Evolutionary conservation across 1,284 basidiomycete species (phyloP).

Genomic region (Microbotryomycetes sp.): DNA sequence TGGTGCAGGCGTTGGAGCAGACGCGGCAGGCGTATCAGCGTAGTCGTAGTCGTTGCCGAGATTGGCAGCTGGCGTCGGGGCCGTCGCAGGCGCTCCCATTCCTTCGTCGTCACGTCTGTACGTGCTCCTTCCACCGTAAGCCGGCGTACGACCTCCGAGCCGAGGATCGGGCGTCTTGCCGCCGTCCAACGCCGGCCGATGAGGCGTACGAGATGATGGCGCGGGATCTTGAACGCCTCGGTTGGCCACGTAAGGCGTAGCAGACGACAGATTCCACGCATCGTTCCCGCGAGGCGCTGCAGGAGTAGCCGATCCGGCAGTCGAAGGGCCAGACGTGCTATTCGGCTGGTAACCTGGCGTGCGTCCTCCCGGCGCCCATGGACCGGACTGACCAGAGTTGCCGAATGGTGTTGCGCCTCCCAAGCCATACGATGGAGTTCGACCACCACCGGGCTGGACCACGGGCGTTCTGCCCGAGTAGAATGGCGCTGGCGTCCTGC

Average conservation of each 20-base stretch:
- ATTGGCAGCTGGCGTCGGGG: slow-evolving; percentile 19
- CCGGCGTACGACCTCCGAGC: slow-evolving; percentile 41
- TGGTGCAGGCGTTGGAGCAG: slow-evolving; percentile 14
- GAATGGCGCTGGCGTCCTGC: slow-evolving; percentile 29
- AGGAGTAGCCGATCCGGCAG: background rate
- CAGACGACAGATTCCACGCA: slow-evolving; percentile 24
- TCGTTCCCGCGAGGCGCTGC: slow-evolving; percentile 1
- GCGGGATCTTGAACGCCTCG: slow-evolving; percentile 6
- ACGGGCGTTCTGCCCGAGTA: background rate
- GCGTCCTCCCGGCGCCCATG: slow-evolving; percentile 26
- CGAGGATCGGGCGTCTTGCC: slow-evolving; percentile 17
- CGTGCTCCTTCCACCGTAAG: slow-evolving; percentile 28
- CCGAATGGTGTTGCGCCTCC: slow-evolving; percentile 13
- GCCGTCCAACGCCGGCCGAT: slow-evolving; percentile 10
- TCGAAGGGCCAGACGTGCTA: slow-evolving; percentile 15
- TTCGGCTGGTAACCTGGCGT: background rate
- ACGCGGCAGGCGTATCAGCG: slow-evolving; percentile 18
- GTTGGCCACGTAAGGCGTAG: background rate
- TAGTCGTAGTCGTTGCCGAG: slow-evolving; percentile 20
- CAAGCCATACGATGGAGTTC: slow-evolving; percentile 7
- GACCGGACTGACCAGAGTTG: slow-evolving; percentile 17
- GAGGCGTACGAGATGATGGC: slow-evolving; percentile 13
- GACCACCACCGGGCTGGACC: slow-evolving; percentile 5
- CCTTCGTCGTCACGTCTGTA: slow-evolving; percentile 17
- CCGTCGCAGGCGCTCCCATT: slow-evolving; percentile 11